Evolutionary conservation across 129 eudicot genomes (phyloP).

Genomic region (Helianthus tuberosus): DNA sequence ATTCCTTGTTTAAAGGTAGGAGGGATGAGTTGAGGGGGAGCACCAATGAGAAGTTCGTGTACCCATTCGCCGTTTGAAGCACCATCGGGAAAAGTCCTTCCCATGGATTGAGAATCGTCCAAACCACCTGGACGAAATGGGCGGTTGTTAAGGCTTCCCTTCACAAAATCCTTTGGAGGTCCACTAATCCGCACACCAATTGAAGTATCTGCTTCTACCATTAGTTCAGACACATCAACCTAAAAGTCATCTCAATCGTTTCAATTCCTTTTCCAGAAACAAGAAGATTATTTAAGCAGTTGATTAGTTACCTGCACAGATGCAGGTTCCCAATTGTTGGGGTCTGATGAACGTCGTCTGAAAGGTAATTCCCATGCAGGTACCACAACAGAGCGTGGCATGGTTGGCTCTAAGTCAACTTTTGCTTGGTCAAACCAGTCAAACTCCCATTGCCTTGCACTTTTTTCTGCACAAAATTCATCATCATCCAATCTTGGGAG

Average conservation of each 20-base stretch:
- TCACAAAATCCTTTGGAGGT: constrained; percentile 94
- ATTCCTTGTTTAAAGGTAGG: constrained; percentile 87
- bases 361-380: constrained; percentile 97
- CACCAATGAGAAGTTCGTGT: constrained; percentile 77
- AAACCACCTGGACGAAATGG: constrained; percentile 99
- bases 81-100: constrained; percentile 75
- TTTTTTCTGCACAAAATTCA: constrained; percentile 79
- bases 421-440: constrained; percentile 92
- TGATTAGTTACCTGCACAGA: constrained; percentile 64
- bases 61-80: constrained; percentile 92
- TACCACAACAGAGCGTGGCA: constrained; percentile 79
- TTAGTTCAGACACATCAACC: constrained; percentile 85
- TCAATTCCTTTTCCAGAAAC: constrained; percentile 8
- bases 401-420: constrained; percentile 69
- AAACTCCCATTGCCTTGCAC: constrained; percentile 93
- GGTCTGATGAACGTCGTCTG: constrained; percentile 58
- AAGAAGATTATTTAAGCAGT: too few species aligned
- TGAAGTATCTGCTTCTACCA: constrained; percentile 65
- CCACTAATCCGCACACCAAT: constrained; percentile 89
- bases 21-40: constrained; percentile 61
- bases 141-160: constrained; percentile 86
- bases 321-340: constrained; percentile 72
- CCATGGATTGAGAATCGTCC: constrained; percentile 68
- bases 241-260: constrained; percentile 33
- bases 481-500: constrained; percentile 78